Evolutionary conservation across 805 yeast species (phyloP), one percentile per base, ranked within the genome.

Genomic region (Komagataella phaffii): DNA sequence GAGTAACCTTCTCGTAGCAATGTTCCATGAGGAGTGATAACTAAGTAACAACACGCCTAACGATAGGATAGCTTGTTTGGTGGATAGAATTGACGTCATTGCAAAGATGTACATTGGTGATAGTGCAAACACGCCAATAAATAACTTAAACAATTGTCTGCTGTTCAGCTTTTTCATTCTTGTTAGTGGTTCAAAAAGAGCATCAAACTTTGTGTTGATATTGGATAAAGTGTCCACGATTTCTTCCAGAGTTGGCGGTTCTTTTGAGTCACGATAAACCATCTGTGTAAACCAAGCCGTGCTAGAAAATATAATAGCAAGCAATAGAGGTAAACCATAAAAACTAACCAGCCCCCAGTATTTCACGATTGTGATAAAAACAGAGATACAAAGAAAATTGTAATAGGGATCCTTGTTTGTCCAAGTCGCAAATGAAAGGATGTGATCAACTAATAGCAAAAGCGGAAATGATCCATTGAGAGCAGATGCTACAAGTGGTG

Each of bases 211-310:
- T 0, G 68, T 59, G 2, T 73, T 55, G 50, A 77, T 66, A 55
- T 78, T 78, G 47, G 71, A 70, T 51, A 76, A 58, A 0, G 77
- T 70, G 54, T 71, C 72, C 43, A 77, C 53, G 2, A 77, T 75
- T 56, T 77, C 82, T 50, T 76, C 80, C 36, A 77, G 61, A 1
- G 81, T 77, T 10, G 81, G 81, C 48, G 72, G 69, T 50, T 56
- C 65, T 17, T 53, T 49, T 5, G 51, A 52, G 12, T 55, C 52
- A 17, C 44, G 47, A 3, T 73, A 64, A 6, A 71, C 67, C 4
- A 76, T 68, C 52, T 67, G 70, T 7, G 72, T 61, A 18, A 68
- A 61, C 81, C 81, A 78, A 30, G 70, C 71, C 6, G 66, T 40
- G 44, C 73, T 65, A 48, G 76, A 65, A 56, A 71, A 68, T 1